Percentiles rank a stretch among this genome's conserved stretches.
phyloP scores from a whole-genome alignment of 208 protist genomes.

The Acanthamoeba quina region DNA sequence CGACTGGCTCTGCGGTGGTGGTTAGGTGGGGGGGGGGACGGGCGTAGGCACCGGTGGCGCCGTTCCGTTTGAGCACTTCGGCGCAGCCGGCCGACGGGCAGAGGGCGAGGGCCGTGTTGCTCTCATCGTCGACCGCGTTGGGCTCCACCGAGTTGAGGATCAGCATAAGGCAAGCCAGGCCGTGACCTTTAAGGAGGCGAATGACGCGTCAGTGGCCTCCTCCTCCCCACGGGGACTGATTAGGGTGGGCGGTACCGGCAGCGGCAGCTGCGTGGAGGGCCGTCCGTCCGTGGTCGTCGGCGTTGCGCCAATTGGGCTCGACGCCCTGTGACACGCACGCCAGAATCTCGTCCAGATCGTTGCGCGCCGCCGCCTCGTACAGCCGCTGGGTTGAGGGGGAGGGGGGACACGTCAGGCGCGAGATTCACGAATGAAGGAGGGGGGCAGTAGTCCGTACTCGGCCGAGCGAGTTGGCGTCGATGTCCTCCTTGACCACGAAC shows the following conservation, averaged over 20 bases:
- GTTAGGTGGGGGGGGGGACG: background rate
- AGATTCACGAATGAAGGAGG: background rate
- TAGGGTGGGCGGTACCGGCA: background rate
- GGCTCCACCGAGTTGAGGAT: constrained; percentile 29
- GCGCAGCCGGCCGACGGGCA: background rate
- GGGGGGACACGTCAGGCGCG: background rate
- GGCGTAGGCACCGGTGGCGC: background rate
- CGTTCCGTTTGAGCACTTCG: constrained; percentile 25
- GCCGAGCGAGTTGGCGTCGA: background rate
- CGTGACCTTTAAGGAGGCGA: background rate
- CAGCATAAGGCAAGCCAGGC: background rate
- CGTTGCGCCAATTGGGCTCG: constrained; percentile 1
- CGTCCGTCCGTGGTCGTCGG: background rate
- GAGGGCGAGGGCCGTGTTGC: background rate
- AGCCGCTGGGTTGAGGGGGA: background rate
- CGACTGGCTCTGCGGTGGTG: background rate
- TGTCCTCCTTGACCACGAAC: background rate
- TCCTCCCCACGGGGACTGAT: too few species aligned
- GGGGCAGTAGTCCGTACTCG: background rate
- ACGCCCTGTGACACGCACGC: constrained; percentile 20
- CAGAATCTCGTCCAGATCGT: constrained; percentile 1
- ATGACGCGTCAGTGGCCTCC: background rate
- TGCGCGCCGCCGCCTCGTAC: background rate
- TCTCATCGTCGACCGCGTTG: background rate
- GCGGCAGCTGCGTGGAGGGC: background rate